Conservation (phyloP, 2,329 filamentous ascomycete genomes). For the Fusarium brevicatenulatum region DNA sequence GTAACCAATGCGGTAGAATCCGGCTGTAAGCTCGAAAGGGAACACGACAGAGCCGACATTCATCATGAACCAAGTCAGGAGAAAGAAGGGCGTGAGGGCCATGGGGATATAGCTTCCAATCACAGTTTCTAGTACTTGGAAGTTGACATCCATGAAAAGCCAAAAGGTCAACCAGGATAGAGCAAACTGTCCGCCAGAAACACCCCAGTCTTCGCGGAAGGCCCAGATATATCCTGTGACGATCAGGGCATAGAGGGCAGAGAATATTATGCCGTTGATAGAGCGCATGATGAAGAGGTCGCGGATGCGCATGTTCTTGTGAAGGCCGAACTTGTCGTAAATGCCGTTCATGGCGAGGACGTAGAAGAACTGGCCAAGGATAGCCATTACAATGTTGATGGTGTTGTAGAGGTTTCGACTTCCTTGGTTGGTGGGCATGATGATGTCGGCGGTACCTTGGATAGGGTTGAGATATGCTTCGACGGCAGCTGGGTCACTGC, state of each 20-base stretch:
- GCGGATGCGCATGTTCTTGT: conserved; percentile 32
- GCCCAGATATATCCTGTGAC: conserved; percentile 57
- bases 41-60: conserved; percentile 52
- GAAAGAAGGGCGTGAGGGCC: conserved; percentile 53
- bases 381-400: conserved; percentile 50
- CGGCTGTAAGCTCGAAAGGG: conserved; percentile 51
- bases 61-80: conserved; percentile 55
- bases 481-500: conserved; percentile 39
- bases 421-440: conserved; percentile 49
- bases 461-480: conserved; percentile 50
- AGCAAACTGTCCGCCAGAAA: conserved; percentile 46
- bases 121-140: conserved; percentile 52
- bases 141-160: conserved; percentile 56
- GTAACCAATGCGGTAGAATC: conserved; percentile 54
- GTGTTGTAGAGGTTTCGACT: conserved; percentile 52
- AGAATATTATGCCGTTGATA: conserved; percentile 46
- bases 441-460: conserved; percentile 41
- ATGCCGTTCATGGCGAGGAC: conserved; percentile 43
- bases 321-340: conserved; percentile 33
- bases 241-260: conserved; percentile 50
- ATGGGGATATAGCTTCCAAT: conserved; percentile 46
- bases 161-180: conserved; percentile 48
- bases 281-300: conserved; percentile 43
- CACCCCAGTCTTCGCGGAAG: conserved; percentile 54
- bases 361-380: conserved; percentile 48